Percentiles rank a stretch among this genome's conserved stretches.
These are phyloP conservation scores for Tranzscheliella williamsii DNA, from an alignment of 1,284 basidiomycete genomes.

Conservation along the genomic window DNA sequence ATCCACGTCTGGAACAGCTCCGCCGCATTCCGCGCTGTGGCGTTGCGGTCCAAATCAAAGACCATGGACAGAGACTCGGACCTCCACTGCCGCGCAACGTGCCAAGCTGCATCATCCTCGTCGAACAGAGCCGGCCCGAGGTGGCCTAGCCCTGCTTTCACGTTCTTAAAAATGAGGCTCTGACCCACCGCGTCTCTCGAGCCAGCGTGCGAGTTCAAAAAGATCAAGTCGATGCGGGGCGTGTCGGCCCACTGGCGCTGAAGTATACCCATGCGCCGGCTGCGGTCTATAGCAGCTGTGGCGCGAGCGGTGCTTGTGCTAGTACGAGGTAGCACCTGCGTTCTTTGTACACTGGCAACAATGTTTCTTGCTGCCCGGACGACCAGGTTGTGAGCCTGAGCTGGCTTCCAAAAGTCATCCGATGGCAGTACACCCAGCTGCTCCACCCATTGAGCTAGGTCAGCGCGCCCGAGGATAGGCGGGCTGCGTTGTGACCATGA, in stretches of 20 bases:
- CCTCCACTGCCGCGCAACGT: conserved; percentile 6
- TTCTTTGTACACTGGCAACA: conserved; percentile 15
- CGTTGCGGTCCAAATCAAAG: neutral
- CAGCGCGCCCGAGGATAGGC: conserved; percentile 15
- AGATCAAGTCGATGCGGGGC: neutral
- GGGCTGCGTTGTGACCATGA: conserved; percentile 18
- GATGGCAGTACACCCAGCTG: conserved; percentile 8
- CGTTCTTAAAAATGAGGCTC: neutral
- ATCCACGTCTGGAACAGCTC: conserved; percentile 4
- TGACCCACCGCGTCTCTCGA: neutral
- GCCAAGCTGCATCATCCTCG: conserved; percentile 3
- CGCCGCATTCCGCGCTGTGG: neutral
- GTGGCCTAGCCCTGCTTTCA: neutral
- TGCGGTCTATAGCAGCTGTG: conserved; percentile 5
- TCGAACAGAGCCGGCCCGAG: neutral
- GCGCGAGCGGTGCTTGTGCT: neutral
- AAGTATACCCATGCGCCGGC: neutral
- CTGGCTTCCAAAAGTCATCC: conserved; percentile 20
- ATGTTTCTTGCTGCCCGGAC: conserved; percentile 31
- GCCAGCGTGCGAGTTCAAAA: neutral
- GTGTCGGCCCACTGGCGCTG: neutral
- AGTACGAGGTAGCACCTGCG: conserved; percentile 14
- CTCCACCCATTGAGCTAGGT: conserved; percentile 8
- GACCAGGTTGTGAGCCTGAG: conserved; percentile 8
- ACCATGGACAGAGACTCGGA: neutral